These are phyloP conservation scores for Asterionellopsis glacialis DNA, from an alignment of 108 stramenopile genomes.

Conservation along the genomic window DNA sequence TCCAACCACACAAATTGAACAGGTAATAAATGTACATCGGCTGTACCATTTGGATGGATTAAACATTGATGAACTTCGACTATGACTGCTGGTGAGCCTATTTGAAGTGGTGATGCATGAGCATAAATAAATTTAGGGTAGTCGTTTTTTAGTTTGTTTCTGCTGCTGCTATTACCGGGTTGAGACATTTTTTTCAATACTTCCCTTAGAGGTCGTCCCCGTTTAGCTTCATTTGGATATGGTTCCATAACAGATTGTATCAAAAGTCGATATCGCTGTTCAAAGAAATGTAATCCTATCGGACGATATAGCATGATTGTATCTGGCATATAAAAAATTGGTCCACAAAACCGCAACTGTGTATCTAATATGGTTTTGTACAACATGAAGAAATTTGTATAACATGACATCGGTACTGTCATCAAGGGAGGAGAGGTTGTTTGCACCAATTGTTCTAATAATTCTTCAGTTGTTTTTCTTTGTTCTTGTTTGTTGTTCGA, in stretches of 20 bases:
- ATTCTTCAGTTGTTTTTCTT: too few relatives aligned
- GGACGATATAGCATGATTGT: slow-evolving; percentile 21
- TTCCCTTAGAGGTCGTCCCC: slow-evolving; percentile 20
- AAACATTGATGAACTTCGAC: slow-evolving; percentile 50
- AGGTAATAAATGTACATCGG: slow-evolving; percentile 58
- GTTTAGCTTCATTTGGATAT: slow-evolving; percentile 35
- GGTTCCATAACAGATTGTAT: slow-evolving; percentile 46
- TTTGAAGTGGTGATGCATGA: slow-evolving; percentile 20
- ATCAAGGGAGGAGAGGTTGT: too few relatives aligned
- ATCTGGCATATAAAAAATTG: too few relatives aligned
- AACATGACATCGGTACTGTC: too few relatives aligned
- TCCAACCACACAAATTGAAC: slow-evolving; percentile 56
- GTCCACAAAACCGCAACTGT: too few relatives aligned
- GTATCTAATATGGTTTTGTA: too few relatives aligned
- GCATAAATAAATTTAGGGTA: slow-evolving; percentile 50
- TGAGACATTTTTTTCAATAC: too few relatives aligned
- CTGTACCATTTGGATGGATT: slow-evolving; percentile 43
- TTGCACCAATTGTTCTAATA: too few relatives aligned
- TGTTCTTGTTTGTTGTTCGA: too few relatives aligned
- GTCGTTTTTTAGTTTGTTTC: neutral
- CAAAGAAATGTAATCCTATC: slow-evolving; percentile 70
- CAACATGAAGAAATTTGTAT: too few relatives aligned
- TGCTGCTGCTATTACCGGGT: neutral
- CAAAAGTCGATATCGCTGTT: slow-evolving; percentile 73
- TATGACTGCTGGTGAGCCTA: slow-evolving; percentile 43